Percentiles rank a stretch among this genome's conserved stretches.
These are phyloP conservation scores for Penicillium riverlandense DNA, from an alignment of 495 filamentous ascomycete genomes.

Conservation along the genomic window DNA sequence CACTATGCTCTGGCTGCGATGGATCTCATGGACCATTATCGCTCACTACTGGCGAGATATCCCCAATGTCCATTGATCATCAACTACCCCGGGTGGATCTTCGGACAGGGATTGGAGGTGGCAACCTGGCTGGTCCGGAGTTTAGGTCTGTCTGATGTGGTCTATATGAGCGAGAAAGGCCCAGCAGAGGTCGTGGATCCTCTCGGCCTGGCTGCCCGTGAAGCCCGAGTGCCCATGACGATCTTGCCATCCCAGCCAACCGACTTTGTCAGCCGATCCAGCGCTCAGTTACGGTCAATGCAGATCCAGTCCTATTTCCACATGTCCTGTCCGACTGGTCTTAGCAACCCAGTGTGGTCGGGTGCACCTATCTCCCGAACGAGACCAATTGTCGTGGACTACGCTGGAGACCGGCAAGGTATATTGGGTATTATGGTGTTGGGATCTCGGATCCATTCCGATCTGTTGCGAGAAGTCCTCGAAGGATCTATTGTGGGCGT, in stretches of 20 bases:
- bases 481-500: conserved; percentile 54
- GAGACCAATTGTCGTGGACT: conserved; percentile 49
- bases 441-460: conserved; percentile 39
- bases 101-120: conserved; percentile 66
- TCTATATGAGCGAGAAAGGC: conserved; percentile 70
- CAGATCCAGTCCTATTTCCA: conserved; percentile 79
- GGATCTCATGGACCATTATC: conserved; percentile 63
- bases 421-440: conserved; percentile 47
- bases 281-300: conserved; percentile 67
- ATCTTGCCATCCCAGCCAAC: conserved; percentile 50
- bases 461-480: conserved; percentile 43
- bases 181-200: conserved; percentile 56
- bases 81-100: conserved; percentile 80
- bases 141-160: conserved; percentile 47
- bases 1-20: conserved; percentile 62
- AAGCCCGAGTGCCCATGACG: conserved; percentile 29
- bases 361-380: conserved; percentile 37
- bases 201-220: conserved; percentile 32
- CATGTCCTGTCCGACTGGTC: conserved; percentile 25
- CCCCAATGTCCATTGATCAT: conserved; percentile 59
- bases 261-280: conserved; percentile 55
- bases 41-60: conserved; percentile 29
- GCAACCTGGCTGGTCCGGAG: conserved; percentile 53
- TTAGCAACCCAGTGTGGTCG: conserved; percentile 39
- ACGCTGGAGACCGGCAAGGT: conserved; percentile 42